Base-by-base conservation (phyloP, 2,329 filamentous ascomycete genomes). In the Trematosphaeria pertusa region DNA sequence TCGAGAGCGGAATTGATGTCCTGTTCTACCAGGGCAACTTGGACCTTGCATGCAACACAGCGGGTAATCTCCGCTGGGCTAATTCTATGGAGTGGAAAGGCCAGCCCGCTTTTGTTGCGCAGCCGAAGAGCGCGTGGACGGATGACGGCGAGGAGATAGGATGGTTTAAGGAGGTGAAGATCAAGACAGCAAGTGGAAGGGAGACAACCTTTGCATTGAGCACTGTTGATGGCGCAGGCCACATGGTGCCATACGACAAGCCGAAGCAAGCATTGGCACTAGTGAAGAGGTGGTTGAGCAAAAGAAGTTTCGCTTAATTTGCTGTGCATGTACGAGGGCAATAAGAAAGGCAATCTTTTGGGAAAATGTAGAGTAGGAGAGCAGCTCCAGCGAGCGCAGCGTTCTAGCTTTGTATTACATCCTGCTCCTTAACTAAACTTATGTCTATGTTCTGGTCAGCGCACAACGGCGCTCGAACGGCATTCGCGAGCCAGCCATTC, bases 1-100 rank as follows among this genome's bases (percentile, higher is more conserved):
- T 75, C 2, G 61, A 71, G 11, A 61, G 64, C 32, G 65, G 69
- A 14, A 61, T 75, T 28, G 68, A 73, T 45, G 64, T 73, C 12
- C 54, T 75, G 10, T 69, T 73, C 43, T 75, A 75, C 40, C 69
- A 73, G 26, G 72, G 73, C 2, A 75, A 74, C 40, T 50, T 73
- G 1, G 72, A 75, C 46, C 59, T 74, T 36, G 72, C 70, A 7
- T 75, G 73, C 43, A 75, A 75, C 41, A 73, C 72, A 5, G 71
- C 71, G 9, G 71, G 72, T 0, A 74, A 72, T 32, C 62, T 48
- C 43, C 59, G 71, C 20, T 76, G 70, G 70, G 72, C 74, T 14
- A 70, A 68, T 14, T 67, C 61, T 8, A 65, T 78, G 63, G 49
- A 61, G 2, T 79, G 76, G 76, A 74, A 72, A 40, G 75, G 75